Evolutionary conservation across 352 stramenopile genomes (phyloP).

Genomic region (Phytophthora capsici): DNA sequence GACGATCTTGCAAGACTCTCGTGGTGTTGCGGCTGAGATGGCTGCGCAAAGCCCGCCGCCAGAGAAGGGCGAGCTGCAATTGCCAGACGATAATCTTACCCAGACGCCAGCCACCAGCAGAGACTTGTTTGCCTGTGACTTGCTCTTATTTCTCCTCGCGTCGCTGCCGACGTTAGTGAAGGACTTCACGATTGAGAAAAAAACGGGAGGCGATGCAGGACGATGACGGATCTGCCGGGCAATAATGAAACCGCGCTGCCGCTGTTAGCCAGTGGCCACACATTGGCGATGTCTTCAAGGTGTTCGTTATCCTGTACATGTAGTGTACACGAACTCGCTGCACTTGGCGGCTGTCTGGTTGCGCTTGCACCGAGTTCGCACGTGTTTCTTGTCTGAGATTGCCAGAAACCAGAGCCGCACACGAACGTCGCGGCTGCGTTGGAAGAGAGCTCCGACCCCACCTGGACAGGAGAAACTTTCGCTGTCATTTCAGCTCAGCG

Average conservation of each 20-base stretch:
- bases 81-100: constrained; percentile 25
- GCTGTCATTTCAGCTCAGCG: constrained; percentile 8
- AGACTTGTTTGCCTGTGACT: background rate
- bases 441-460: constrained; percentile 14
- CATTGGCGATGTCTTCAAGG: background rate
- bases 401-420: constrained; percentile 32
- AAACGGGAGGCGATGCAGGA: no score
- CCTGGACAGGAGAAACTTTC: constrained; percentile 26
- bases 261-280: background rate
- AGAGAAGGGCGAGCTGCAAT: constrained; percentile 18
- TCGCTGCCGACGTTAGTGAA: background rate
- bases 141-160: background rate
- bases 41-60: constrained; percentile 17
- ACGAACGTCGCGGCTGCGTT: constrained; percentile 11
- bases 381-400: constrained; percentile 27
- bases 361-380: constrained; percentile 17
- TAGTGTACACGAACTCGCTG: no score
- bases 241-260: no score
- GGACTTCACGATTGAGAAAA: constrained; percentile 1
- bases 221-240: no score
- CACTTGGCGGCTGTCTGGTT: constrained; percentile 26
- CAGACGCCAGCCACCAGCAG: constrained; percentile 19
- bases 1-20: background rate
- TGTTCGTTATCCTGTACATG: no score
- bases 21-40: constrained; percentile 8